Conservation (phyloP, 208 protist species). For the Crithidia fasciculata region DNA sequence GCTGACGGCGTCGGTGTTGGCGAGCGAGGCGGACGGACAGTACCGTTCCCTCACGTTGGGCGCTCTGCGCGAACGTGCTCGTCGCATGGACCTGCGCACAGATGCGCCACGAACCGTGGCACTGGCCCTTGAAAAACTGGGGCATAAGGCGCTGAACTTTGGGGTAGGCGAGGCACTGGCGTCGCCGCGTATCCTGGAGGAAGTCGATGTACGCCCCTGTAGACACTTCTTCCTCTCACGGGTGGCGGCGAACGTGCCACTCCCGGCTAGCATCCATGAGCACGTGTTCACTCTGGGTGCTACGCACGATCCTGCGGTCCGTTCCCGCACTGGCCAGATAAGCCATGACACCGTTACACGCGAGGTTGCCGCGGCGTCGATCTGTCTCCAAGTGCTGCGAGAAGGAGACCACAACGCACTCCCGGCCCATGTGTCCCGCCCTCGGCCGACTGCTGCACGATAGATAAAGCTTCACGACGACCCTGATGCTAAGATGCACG, state of each 20-base stretch:
- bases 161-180: not conserved
- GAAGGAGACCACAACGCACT: not conserved
- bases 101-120: not conserved
- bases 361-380: conserved; percentile 1
- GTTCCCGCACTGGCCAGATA: not conserved
- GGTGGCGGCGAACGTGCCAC: not conserved
- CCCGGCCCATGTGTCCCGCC: too few species aligned
- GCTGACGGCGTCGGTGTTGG: not conserved
- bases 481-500: not conserved
- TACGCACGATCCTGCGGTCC: not conserved
- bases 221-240: conserved; percentile 1
- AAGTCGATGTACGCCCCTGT: not conserved
- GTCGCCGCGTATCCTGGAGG: not conserved
- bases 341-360: not conserved
- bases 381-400: not conserved
- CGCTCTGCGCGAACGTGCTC: not conserved
- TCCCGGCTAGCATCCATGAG: conserved; percentile 2
- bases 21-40: conserved; percentile 6
- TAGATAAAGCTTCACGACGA: not conserved
- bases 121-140: not conserved
- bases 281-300: not conserved
- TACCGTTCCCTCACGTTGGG: conserved; percentile 2
- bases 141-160: not conserved
- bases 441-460: not conserved
- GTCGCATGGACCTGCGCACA: not conserved